Evolutionary conservation across 352 stramenopile genomes (phyloP), one percentile per base, ranked within the genome.

Genomic region (Phytopythium delawarense): DNA sequence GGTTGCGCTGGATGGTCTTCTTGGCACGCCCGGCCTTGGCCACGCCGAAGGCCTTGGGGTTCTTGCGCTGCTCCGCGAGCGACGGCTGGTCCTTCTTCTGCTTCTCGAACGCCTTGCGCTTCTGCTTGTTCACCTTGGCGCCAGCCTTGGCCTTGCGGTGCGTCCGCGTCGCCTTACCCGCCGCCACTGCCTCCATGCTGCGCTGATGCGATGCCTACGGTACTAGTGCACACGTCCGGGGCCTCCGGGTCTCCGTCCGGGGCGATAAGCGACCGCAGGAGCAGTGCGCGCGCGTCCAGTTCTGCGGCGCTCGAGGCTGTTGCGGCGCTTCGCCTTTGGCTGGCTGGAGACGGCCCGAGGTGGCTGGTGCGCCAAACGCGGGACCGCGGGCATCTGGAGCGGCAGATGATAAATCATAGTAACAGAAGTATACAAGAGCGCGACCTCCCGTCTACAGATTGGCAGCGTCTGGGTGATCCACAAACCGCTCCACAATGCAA

Each of bases 1-100:
- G 73, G 62, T 99, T 99, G 59, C 98, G 90, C 85, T 99, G 98
- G 62, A 98, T 97, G 34, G 76, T 97, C 55, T 97, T 96, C 71
- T 98, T 92, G 7, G 97, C 98, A 3, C 92, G 83, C 13, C 91
- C 92, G 52, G 98, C 91, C 68, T 99, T 99, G 56, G 96, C 79
- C 12, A 99, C 98, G 44, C 81, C 84, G 73, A 99, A 99, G 1
- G 98, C 98, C 62, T 97, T 96, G 57, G 85, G 83, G 70, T 99
- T 99, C 78, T 98, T 96, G 56, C 96, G 88, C 64, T 99, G 85
- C 70, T 97, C 93, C 25, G 90, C 82, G 15, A 89, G 72, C 60
- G 82, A 92, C 60, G 81, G 82, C 69, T 89, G 79, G 59, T 89
- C 84, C 58, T 88, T 80, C 60, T 84, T 81, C 72, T 94, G 84